Percentiles rank a stretch among this genome's conserved stretches.
These are phyloP conservation scores for Leptographium galeiforme DNA, from an alignment of 2,329 filamentous ascomycete species.

Conservation along the genomic window DNA sequence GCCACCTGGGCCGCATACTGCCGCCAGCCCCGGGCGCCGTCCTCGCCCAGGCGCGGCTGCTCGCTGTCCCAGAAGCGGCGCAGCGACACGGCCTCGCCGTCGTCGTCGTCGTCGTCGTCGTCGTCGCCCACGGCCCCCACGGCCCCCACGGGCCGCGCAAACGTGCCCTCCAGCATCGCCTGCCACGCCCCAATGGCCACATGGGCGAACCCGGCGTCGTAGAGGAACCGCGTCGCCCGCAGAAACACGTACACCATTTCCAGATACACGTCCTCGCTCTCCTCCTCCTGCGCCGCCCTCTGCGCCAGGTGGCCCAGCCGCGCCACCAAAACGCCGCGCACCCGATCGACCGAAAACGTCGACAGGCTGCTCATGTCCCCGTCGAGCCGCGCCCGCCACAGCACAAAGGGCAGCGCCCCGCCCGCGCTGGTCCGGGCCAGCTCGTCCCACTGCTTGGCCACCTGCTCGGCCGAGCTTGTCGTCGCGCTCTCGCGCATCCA, in stretches of 20 bases:
- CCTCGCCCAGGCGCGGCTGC: conserved; percentile 63
- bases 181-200: conserved; percentile 73
- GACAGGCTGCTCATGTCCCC: conserved; percentile 57
- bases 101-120: too few species aligned
- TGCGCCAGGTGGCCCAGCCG: conserved; percentile 33
- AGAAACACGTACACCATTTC: conserved; percentile 59
- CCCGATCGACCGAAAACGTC: conserved; percentile 53
- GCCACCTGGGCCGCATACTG: conserved; percentile 24
- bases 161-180: conserved; percentile 58
- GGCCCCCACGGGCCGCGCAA: too few species aligned
- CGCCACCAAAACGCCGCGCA: conserved; percentile 44
- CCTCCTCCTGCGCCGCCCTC: conserved; percentile 5
- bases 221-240: conserved; percentile 58
- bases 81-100: neutral
- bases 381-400: conserved; percentile 66
- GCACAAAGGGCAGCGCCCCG: conserved; percentile 38
- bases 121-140: too few species aligned
- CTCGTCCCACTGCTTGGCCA: conserved; percentile 49
- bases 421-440: conserved; percentile 22
- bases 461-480: conserved; percentile 54
- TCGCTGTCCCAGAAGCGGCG: conserved; percentile 79
- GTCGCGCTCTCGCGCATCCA: conserved; percentile 62
- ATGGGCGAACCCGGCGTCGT: conserved; percentile 67
- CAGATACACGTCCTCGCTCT: neutral
- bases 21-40: conserved; percentile 56